Percentiles rank a stretch among this genome's conserved stretches.
Evolutionary conservation across 2,329 filamentous ascomycete genomes (phyloP).

Genomic region (Ceratocystis cacaofunesta): DNA sequence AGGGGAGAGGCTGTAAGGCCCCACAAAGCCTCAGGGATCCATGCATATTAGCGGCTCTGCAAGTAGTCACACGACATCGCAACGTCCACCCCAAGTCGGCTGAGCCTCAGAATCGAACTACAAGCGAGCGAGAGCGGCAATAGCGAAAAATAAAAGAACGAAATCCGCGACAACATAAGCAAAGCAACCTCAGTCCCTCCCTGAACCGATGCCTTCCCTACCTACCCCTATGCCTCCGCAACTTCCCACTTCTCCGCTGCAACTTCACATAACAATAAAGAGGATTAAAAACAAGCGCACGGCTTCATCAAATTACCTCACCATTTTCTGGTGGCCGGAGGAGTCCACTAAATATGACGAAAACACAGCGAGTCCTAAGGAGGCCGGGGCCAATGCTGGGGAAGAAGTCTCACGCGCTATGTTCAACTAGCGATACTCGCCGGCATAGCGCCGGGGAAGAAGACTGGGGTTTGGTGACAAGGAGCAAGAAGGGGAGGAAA

Average conservation of each 20-base stretch:
- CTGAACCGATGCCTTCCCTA: too few species aligned
- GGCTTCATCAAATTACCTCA: not conserved
- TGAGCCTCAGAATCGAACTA: too few species aligned
- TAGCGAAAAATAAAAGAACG: too few species aligned
- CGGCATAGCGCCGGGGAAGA: not conserved
- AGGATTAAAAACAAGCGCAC: not conserved
- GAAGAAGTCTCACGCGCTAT: not conserved
- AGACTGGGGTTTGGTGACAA: not conserved
- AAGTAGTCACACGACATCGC: too few species aligned
- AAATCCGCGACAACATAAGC: too few species aligned
- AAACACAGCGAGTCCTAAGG: not conserved
- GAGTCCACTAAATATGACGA: not conserved
- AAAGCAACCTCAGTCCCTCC: not conserved
- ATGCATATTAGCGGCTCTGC: not conserved
- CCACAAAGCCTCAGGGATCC: not conserved
- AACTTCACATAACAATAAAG: not conserved
- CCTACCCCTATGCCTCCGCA: not conserved
- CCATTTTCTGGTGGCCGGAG: not conserved
- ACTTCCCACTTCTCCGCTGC: not conserved
- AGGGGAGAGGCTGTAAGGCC: not conserved
- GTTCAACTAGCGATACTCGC: not conserved
- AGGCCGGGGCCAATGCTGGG: not conserved
- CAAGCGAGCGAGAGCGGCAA: too few species aligned
- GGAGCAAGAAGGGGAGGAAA: not conserved
- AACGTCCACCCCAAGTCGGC: too few species aligned